phyloP scores from a whole-genome alignment of 768 basidiomycete genomes.

The Tylopilus subfusipes region DNA sequence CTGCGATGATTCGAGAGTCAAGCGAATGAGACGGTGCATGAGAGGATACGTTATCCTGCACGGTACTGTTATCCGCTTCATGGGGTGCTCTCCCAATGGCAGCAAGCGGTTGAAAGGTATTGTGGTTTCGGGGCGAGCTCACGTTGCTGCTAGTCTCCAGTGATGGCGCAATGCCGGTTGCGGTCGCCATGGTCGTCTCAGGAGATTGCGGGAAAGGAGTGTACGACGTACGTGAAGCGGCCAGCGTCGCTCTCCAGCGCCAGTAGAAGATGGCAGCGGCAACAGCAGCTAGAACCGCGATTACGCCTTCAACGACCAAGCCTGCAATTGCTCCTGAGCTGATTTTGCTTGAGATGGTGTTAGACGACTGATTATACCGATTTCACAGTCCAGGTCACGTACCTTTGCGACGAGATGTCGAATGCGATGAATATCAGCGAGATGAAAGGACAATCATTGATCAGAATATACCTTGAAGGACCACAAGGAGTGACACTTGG shows the following conservation, averaged over 20 bases:
- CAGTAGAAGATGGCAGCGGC: conserved; percentile 20
- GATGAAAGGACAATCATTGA: not conserved
- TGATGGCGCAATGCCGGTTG: conserved; percentile 8
- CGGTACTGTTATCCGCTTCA: not conserved
- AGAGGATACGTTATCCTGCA: not conserved
- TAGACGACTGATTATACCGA: not conserved
- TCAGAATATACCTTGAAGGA: conserved; percentile 7
- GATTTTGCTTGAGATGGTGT: conserved; percentile 12
- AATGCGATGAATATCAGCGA: not conserved
- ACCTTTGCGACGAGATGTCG: conserved; percentile 8
- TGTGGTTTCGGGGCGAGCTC: not conserved
- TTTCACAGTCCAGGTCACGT: not conserved
- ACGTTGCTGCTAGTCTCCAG: conserved; percentile 2
- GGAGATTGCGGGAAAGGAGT: conserved; percentile 2
- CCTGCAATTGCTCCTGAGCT: conserved; percentile 25
- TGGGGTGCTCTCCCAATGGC: not conserved
- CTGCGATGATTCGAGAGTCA: not conserved
- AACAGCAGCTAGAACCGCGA: conserved; percentile 13
- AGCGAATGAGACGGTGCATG: not conserved
- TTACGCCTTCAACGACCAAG: conserved; percentile 13
- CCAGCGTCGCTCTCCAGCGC: conserved; percentile 19
- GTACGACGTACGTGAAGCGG: not conserved
- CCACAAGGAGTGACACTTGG: not conserved
- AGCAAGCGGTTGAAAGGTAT: not conserved
- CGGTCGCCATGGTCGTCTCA: not conserved